These are phyloP conservation scores for Beauveria scarabaeidicola DNA, from an alignment of 2,329 filamentous ascomycete genomes.

Conservation along the genomic window DNA sequence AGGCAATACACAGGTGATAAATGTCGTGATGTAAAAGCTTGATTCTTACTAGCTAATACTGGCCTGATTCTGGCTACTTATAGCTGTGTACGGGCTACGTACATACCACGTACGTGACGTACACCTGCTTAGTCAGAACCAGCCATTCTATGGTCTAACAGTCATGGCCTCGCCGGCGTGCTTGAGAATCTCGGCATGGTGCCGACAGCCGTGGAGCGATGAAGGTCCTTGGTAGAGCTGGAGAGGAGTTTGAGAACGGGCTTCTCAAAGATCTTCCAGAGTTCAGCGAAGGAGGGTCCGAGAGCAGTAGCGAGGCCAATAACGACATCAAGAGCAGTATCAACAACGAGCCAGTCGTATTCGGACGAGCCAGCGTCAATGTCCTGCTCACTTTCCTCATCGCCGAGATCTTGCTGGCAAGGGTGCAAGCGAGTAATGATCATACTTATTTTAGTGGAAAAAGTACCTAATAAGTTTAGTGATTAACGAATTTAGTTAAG, in stretches of 20 bases:
- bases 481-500: too few relatives aligned
- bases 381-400: slow-evolving; percentile 68
- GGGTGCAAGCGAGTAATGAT: slow-evolving; percentile 86
- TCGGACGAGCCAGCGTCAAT: slow-evolving; percentile 73
- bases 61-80: too few relatives aligned
- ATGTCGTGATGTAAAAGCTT: too few relatives aligned
- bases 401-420: slow-evolving; percentile 83
- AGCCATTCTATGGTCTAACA: too few relatives aligned
- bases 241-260: slow-evolving; percentile 82
- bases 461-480: too few relatives aligned
- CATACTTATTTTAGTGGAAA: too few relatives aligned
- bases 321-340: slow-evolving; percentile 86
- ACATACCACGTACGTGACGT: too few relatives aligned
- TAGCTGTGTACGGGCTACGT: too few relatives aligned
- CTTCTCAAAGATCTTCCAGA: slow-evolving; percentile 96
- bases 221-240: slow-evolving; percentile 74
- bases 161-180: slow-evolving; percentile 77
- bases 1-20: too few relatives aligned
- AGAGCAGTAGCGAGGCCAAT: slow-evolving; percentile 77
- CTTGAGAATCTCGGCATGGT: slow-evolving; percentile 86
- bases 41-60: too few relatives aligned
- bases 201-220: slow-evolving; percentile 84
- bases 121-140: too few relatives aligned
- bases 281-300: slow-evolving; percentile 69
- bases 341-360: slow-evolving; percentile 94